These are phyloP conservation scores for Penicillium glabrum DNA, from an alignment of 2,329 filamentous ascomycete genomes.

Conservation along the genomic window DNA sequence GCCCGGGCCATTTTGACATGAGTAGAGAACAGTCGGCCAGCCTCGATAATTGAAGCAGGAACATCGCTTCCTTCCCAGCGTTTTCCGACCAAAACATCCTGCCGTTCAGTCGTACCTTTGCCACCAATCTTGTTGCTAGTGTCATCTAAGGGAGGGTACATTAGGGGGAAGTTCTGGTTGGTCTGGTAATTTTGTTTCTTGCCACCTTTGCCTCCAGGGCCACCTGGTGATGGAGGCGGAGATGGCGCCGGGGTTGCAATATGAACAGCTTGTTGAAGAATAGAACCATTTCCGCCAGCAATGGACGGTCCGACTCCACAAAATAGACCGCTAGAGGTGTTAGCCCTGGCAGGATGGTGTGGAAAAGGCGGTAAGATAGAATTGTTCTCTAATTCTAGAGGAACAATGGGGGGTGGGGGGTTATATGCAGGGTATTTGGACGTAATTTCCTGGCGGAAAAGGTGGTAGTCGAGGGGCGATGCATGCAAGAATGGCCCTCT, in stretches of 20 bases:
- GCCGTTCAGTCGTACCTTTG: slow-evolving; percentile 77
- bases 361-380: slow-evolving; percentile 84
- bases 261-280: slow-evolving; percentile 92
- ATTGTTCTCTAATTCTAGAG: slow-evolving; percentile 85
- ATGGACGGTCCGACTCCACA: slow-evolving; percentile 53
- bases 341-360: slow-evolving; percentile 66
- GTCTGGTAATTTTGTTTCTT: slow-evolving; percentile 99
- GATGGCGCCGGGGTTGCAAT: slow-evolving; percentile 98
- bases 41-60: slow-evolving; percentile 90
- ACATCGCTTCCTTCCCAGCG: slow-evolving; percentile 92
- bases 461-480: slow-evolving; percentile 91
- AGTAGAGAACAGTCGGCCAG: slow-evolving; percentile 85
- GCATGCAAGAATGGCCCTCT: slow-evolving; percentile 82
- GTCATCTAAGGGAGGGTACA: slow-evolving; percentile 90
- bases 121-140: slow-evolving; percentile 87
- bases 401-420: slow-evolving; percentile 77
- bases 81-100: slow-evolving; percentile 76
- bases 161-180: slow-evolving; percentile 96
- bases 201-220: slow-evolving; percentile 78
- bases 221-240: slow-evolving; percentile 87
- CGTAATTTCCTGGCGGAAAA: slow-evolving; percentile 93
- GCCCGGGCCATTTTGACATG: slow-evolving; percentile 89
- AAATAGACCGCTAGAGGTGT: slow-evolving; percentile 62
- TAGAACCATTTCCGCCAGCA: slow-evolving; percentile 58
- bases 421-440: slow-evolving; percentile 98